Evolutionary conservation across 371 early-diverging fungal species (phyloP), one percentile per base, ranked within the genome.

Genomic region (Lichtheimia ramosa): DNA sequence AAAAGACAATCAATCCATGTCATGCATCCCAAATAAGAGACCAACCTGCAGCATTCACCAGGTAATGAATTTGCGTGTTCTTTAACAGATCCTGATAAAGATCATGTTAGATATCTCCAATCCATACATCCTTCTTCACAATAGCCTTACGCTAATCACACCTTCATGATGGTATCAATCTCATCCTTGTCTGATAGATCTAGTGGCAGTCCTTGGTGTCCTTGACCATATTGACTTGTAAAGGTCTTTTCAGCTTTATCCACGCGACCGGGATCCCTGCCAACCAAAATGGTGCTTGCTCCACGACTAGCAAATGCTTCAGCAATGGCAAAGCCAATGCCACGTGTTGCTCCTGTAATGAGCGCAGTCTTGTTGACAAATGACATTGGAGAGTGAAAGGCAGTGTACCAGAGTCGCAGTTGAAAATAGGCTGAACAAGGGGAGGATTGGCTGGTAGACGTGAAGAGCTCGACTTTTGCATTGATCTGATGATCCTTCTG

Each of bases 281-380:
- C 89, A 5, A 85, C 63, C 3, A 87, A 58, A n/a, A 87, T 76
- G 14, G 84, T 71, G 2, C 69, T 68, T 1, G 83, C 84, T 0
- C 89, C 89, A 10, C 83, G 72, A 13, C 59, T 55, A 1, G 90
- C 88, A 65, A 89, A 86, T 24, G 78, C 70, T 21, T 78, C 57
- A 2, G 86, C 85, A 61, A 86, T 85, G 41, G 83, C 83, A 0
- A 80, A 65, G 8, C 92, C 92, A 57, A 91, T 90, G n/a, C 92
- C 92, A 48, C 92, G 84, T 49, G 86, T 87, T 0, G 89, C 92
- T 0, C 92, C 92, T 14, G 90, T 86, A 28, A 91, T 79, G 10
- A 91, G 46, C 0, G 79, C 85, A 28, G 81, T 66, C n/a, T 79
- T 81, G 41, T 73, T 62, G 42, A 59, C 48, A 18, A 84, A 71